phyloP scores from a whole-genome alignment of 495 filamentous ascomycete genomes.

The Penicillium coprophilum region DNA sequence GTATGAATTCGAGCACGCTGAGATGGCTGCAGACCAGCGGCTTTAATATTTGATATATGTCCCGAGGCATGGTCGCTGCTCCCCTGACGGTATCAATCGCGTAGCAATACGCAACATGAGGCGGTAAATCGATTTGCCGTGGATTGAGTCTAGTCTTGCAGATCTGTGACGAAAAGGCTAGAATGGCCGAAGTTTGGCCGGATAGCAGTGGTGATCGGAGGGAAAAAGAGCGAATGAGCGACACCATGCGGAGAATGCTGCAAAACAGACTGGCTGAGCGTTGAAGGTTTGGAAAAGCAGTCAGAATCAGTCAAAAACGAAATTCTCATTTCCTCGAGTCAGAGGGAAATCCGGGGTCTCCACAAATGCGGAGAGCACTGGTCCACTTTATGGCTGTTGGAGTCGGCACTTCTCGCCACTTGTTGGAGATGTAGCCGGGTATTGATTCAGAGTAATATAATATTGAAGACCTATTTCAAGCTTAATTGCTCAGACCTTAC shows the following conservation, averaged over 20 bases:
- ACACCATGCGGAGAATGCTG: not conserved
- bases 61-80: not conserved
- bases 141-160: not conserved
- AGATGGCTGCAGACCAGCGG: not conserved
- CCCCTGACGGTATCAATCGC: not conserved
- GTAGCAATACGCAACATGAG: not conserved
- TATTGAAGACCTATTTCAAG: not conserved
- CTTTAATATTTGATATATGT: not conserved
- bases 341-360: slow-evolving; percentile 7
- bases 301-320: not conserved
- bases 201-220: not conserved
- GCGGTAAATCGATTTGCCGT: not conserved
- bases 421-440: not conserved
- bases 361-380: slow-evolving; percentile 1
- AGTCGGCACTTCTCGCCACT: not conserved
- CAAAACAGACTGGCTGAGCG: not conserved
- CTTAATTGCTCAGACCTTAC: too few relatives aligned
- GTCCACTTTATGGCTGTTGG: not conserved
- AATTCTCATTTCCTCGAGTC: not conserved
- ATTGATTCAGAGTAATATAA: not conserved
- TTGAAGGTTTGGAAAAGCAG: too few relatives aligned
- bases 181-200: not conserved
- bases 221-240: not conserved
- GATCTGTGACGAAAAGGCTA: not conserved
- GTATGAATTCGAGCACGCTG: not conserved